Conservation (phyloP, 306 rosid genomes). For the Prunus armeniaca region DNA sequence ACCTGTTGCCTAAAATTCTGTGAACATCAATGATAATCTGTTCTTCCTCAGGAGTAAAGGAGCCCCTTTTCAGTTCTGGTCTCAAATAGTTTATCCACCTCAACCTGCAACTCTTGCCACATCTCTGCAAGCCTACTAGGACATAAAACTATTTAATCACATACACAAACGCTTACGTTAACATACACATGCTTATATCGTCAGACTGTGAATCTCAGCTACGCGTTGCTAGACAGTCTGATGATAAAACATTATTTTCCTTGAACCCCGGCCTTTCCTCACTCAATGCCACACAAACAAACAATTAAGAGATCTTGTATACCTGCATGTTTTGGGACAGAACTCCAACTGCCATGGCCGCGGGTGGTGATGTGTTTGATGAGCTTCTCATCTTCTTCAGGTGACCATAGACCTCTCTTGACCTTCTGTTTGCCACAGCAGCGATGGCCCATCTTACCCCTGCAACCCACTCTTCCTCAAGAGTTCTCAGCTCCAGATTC, state of each 20-base stretch:
- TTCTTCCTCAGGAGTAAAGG: constrained; percentile 48
- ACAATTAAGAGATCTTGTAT: not conserved
- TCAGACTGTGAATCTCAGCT: not conserved
- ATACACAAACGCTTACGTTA: not conserved
- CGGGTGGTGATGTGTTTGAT: constrained; percentile 34
- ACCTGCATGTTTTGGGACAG: constrained; percentile 60
- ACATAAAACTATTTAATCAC: not conserved
- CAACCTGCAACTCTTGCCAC: constrained; percentile 57
- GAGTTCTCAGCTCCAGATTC: not conserved
- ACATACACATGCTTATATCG: not conserved
- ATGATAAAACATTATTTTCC: no score
- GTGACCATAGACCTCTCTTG: constrained; percentile 59
- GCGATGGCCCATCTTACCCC: constrained; percentile 28
- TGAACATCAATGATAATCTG: constrained; percentile 52
- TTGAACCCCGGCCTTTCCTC: no score
- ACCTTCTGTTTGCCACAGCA: constrained; percentile 56
- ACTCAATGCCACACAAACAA: no score
- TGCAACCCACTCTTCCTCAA: not conserved
- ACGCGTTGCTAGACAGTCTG: no score
- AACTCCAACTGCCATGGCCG: constrained; percentile 60
- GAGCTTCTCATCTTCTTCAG: constrained; percentile 62
- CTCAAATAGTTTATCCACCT: constrained; percentile 59
- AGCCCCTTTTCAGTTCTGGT: constrained; percentile 52
- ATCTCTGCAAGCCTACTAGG: constrained; percentile 43
- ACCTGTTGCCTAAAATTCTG: constrained; percentile 54